Conservation (phyloP, 768 basidiomycete species). For the Psilocybe sp. region DNA sequence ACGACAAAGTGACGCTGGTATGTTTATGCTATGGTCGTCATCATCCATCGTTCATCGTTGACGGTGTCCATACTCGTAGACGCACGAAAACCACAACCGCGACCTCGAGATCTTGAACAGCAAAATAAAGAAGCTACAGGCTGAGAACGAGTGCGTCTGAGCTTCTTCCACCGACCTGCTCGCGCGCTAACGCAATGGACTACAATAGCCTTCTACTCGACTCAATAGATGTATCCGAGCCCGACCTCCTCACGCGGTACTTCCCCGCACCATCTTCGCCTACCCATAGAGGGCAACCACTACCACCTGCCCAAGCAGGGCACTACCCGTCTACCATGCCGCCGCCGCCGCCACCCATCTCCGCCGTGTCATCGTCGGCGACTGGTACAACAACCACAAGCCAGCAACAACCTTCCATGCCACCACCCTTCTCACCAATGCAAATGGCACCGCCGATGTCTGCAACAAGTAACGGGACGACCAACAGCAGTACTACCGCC, state of each 20-base stretch:
- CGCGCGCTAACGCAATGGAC: background rate
- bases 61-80: conserved; percentile 19
- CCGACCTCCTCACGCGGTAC: conserved; percentile 19
- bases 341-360: conserved; percentile 4
- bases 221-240: conserved; percentile 27
- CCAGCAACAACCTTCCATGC: background rate
- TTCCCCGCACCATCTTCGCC: conserved; percentile 13
- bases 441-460: conserved; percentile 4
- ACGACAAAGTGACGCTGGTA: conserved; percentile 41
- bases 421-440: background rate
- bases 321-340: conserved; percentile 2
- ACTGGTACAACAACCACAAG: too few relatives aligned
- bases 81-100: conserved; percentile 33
- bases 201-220: conserved; percentile 34
- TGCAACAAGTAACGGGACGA: background rate
- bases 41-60: background rate
- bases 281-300: background rate
- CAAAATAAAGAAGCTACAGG: conserved; percentile 43
- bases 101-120: conserved; percentile 37
- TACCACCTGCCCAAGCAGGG: background rate
- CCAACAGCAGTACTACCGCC: background rate
- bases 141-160: conserved; percentile 45
- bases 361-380: background rate
- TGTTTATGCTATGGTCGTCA: conserved; percentile 15
- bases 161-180: background rate